Evolutionary conservation across 176 grass and related monocot genomes (phyloP).

Genomic region (Saccharum officinarum): DNA sequence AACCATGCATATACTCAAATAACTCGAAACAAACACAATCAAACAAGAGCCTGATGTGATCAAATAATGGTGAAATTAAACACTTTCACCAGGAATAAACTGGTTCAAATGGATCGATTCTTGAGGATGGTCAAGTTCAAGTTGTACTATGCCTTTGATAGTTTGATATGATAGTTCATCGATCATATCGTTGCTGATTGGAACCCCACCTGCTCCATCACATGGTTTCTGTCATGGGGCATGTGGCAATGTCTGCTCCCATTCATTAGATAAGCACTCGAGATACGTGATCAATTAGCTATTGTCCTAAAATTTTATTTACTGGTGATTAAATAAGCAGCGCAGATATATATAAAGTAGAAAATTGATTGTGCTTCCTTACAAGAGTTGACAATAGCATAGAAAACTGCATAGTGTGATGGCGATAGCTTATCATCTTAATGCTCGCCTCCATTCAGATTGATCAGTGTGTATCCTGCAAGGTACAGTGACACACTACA

Average conservation of each 20-base stretch:
- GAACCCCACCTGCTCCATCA: slow-evolving; percentile 14
- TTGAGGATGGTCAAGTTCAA: neutral
- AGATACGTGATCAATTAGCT: neutral
- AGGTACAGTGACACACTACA: too few species aligned
- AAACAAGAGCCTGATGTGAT: neutral
- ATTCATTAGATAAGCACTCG: neutral
- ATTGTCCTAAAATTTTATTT: neutral
- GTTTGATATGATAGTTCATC: neutral
- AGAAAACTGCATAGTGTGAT: neutral
- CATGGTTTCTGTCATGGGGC: slow-evolving; percentile 21
- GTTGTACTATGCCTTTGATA: neutral
- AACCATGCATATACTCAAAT: neutral
- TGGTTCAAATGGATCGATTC: neutral
- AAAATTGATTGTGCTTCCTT: slow-evolving; percentile 14
- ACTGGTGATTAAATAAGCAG: neutral
- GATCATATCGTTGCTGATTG: neutral
- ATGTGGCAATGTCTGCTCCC: neutral
- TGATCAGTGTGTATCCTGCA: too few species aligned
- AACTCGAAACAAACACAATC: neutral
- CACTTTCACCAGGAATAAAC: neutral
- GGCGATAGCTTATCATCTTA: slow-evolving; percentile 29
- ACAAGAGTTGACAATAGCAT: slow-evolving; percentile 38
- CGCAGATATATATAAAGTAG: neutral
- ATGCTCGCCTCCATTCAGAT: neutral
- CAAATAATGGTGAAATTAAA: neutral